A percentile compares a stretch with the other conserved stretches of the same genome.
Evolutionary conservation across 2,329 filamentous ascomycete species (phyloP).

Genomic region (Aspergillus sp.): DNA sequence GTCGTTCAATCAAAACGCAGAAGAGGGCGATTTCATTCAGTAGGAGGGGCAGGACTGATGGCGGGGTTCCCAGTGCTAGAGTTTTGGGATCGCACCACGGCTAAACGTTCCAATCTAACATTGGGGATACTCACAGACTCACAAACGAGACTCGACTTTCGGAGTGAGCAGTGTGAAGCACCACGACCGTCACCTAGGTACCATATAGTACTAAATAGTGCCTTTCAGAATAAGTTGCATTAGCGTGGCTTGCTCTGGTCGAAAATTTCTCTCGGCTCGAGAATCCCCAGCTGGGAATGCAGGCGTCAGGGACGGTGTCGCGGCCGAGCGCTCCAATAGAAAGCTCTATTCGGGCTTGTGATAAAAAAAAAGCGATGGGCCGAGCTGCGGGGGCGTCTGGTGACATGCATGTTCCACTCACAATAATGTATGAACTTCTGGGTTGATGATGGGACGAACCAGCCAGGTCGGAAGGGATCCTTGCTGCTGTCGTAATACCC

Average conservation of each 20-base stretch:
- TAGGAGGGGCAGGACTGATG: constrained; percentile 22
- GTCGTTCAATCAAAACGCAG: constrained; percentile 7
- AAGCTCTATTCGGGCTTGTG: not conserved
- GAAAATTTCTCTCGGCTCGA: not conserved
- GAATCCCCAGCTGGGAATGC: constrained; percentile 6
- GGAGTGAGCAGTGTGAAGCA: not conserved
- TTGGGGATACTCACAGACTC: constrained; percentile 14
- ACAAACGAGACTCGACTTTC: constrained; percentile 9
- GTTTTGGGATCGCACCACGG: constrained; percentile 36
- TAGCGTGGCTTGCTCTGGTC: constrained; percentile 37
- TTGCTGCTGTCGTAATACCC: constrained; percentile 15
- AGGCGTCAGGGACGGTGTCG: not conserved
- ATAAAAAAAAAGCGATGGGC: constrained; percentile 1
- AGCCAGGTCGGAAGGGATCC: not conserved
- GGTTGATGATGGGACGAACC: not conserved
- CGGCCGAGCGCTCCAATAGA: constrained; percentile 9
- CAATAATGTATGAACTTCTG: not conserved
- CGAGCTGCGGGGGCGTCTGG: constrained; percentile 15
- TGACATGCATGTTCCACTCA: constrained; percentile 15
- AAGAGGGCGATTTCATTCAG: not conserved
- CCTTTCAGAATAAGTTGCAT: constrained; percentile 42
- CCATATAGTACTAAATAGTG: not conserved
- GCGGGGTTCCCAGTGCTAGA: constrained; percentile 42
- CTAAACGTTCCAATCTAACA: not conserved
- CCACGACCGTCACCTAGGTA: too few relatives aligned